Evolutionary conservation across 1,139 yeast genomes (phyloP).

Genomic region (Taphrina pruni): DNA sequence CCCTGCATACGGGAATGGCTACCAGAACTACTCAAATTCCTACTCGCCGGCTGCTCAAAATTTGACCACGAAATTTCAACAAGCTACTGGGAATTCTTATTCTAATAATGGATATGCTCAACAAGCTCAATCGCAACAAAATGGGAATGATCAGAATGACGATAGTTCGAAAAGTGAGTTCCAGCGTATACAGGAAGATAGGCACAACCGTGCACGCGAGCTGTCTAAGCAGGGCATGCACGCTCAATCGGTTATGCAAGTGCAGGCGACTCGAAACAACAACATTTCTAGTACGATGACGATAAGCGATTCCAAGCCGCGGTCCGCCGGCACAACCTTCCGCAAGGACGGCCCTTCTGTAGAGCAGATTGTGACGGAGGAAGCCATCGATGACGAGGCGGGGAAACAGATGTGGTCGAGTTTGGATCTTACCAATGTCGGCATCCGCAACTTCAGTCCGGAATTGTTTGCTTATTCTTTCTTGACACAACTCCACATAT

Average conservation of each 20-base stretch:
- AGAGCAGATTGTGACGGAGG: constrained; percentile 36
- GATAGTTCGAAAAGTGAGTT: constrained; percentile 24
- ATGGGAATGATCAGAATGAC: constrained; percentile 13
- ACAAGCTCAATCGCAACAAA: constrained; percentile 23
- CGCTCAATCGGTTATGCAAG: constrained; percentile 22
- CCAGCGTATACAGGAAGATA: constrained; percentile 30
- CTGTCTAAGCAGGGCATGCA: constrained; percentile 36
- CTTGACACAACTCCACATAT: constrained; percentile 82
- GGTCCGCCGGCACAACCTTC: constrained; percentile 21
- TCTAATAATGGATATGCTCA: constrained; percentile 15
- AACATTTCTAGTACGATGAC: constrained; percentile 13
- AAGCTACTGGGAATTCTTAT: constrained; percentile 20
- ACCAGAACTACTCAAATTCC: constrained; percentile 29
- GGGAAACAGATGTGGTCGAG: constrained; percentile 70
- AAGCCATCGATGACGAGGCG: constrained; percentile 39
- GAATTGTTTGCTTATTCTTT: constrained; percentile 82
- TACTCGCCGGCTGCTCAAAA: constrained; percentile 38
- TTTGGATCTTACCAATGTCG: constrained; percentile 89
- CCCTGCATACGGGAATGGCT: constrained; percentile 34
- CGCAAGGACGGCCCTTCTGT: constrained; percentile 39
- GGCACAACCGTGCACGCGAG: constrained; percentile 30
- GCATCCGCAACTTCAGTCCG: constrained; percentile 70
- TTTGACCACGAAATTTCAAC: constrained; percentile 35
- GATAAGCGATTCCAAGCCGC: constrained; percentile 9
- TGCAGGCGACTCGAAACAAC: constrained; percentile 24